Evolutionary conservation across 768 basidiomycete genomes (phyloP), one percentile per base, ranked within the genome.

Genomic region (Russula sp.): DNA sequence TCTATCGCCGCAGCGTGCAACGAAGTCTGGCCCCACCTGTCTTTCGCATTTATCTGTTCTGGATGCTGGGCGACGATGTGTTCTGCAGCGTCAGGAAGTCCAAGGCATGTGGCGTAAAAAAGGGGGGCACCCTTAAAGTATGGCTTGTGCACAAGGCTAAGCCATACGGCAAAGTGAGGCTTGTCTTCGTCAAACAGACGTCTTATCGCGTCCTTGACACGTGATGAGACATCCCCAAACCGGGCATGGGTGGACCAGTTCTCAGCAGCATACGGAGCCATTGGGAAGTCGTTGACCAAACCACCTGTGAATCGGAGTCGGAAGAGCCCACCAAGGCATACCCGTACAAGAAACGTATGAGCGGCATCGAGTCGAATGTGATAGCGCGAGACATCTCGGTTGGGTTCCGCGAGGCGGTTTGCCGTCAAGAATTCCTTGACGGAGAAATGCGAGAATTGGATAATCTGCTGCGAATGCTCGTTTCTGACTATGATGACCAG

Each of bases 391-490:
- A 53, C 32, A 22, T 34, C 32, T 10, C 20, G 4, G 16, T 1
- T 52, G 20, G 51, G 32, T 11, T 34, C 20, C 4, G 32, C 32
- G 13, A 36, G 52, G 1, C 52, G 52, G 3, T 1, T n/a, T 11
- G 52, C 34, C 18, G 28, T 13, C 32, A 53, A 13, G 13, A 34
- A 53, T 9, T 53, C 52, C 11, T 53, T 53, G 32, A 53, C 52
- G 3, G 52, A 53, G n/a, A 53, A 53, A 10, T 53, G 52, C 7
- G 52, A n/a, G 14, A 54, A 54, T 20, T 54, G 52, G 26, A 54
- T 34, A 11, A 54, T 20, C n/a, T n/a, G n/a, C 2, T 5, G 10
- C 1, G 9, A 36, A 36, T 22, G 20, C 3, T 11, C 32, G 32
- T 54, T 11, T 13, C 13, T 10, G 36, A 36, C 36, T 36, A 36